phyloP scores from a whole-genome alignment of 305 asterid genomes.

The Fraxinus dipetala region DNA sequence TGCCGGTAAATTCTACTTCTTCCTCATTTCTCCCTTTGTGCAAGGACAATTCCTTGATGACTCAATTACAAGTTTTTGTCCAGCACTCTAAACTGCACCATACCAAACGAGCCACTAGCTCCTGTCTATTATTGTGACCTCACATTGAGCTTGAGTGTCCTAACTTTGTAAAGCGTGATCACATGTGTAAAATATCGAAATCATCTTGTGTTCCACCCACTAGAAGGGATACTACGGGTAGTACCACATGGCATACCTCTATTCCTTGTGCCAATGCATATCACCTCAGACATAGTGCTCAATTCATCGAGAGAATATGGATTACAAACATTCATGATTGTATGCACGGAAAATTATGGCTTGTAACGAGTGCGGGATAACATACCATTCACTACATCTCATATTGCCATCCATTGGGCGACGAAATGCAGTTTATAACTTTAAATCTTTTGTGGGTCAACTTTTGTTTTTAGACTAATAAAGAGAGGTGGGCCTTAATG shows the following conservation, averaged over 20 bases:
- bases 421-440: not conserved
- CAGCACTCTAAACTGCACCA: not conserved
- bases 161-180: slow-evolving; percentile 4
- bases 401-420: slow-evolving; percentile 65
- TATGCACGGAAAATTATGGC: slow-evolving; percentile 81
- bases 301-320: slow-evolving; percentile 75
- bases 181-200: not conserved
- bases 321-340: slow-evolving; percentile 91
- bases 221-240: slow-evolving; percentile 88
- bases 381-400: slow-evolving; percentile 95
- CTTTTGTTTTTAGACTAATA: not conserved
- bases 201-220: slow-evolving; percentile 46
- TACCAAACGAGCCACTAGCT: not conserved
- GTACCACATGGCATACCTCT: slow-evolving; percentile 78
- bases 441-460: not conserved
- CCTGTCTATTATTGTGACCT: not conserved
- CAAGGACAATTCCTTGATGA: not conserved
- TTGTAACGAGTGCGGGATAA: slow-evolving; percentile 92
- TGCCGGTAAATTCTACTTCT: slow-evolving; percentile 58
- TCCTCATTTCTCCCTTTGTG: not conserved
- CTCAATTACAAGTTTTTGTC: not conserved
- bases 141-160: not conserved
- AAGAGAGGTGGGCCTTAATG: not conserved
- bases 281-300: slow-evolving; percentile 66
- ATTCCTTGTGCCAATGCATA: slow-evolving; percentile 72